Base-by-base conservation (phyloP, 306 rosid genomes). In the Cicer pinnatifidum region DNA sequence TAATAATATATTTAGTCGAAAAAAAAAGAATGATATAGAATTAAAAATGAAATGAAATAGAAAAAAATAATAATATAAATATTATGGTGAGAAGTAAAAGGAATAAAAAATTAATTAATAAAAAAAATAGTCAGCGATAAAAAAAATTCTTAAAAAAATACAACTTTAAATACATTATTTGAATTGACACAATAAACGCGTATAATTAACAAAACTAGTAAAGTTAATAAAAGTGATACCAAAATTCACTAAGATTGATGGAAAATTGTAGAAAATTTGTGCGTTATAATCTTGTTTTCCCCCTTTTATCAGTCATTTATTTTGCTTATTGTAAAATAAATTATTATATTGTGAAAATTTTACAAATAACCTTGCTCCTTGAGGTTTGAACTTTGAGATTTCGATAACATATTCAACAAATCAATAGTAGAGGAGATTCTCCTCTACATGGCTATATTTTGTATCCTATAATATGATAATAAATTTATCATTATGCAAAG, bases 101-200 rank as follows among this genome's bases (percentile, higher is more conserved):
- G 2, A 48, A 11, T 11, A 48, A 6, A 48, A 47, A 11, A 47
- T 11, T 6, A 11, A 2, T 11, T 1, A 50, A 50, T 71, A 63
- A 59, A 58, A 78, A 82, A 20, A 20, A 20, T 20, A 20, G 1
- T 1, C 23, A 20, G 1, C 23, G 2, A 20, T 20, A 20, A 20
- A 20, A 84, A 67, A 77, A 92, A 89, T 87, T 87, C 96, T 80
- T 57, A 71, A 85, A 85, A 85, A 84, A 78, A 78, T 60, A 74
- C 67, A 62, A 67, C 67, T 70, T 65, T 23, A 23, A 3, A 2
- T 23, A 23, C 33, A 23, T 23, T 23, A 23, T 23, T 23, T 23
- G 33, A 23, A 23, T 23, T 2, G 3, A 23, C 47, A 44, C 57
- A 46, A 20, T 74, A 76, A 82, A 79, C 54, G 86, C 84, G 81